phyloP scores from a whole-genome alignment of 2,329 filamentous ascomycete species.

The Ceratocystis cacaofunesta region DNA sequence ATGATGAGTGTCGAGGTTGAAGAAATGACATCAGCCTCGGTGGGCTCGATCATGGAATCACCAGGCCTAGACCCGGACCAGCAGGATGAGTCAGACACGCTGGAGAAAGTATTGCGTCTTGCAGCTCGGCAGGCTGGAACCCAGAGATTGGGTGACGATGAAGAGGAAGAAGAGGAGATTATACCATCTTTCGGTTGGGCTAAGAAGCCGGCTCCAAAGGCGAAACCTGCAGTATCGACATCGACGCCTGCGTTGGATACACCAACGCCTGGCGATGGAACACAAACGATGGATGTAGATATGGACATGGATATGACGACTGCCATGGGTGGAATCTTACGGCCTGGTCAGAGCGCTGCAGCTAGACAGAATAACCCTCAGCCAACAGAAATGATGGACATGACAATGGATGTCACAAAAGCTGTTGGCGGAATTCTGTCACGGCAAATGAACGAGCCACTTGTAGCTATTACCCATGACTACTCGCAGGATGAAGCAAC shows the following conservation, averaged over 20 bases:
- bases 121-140: constrained; percentile 65
- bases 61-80: constrained; percentile 35
- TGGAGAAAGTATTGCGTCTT: constrained; percentile 64
- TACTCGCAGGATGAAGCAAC: constrained; percentile 35
- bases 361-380: background rate
- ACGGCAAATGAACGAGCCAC: constrained; percentile 22
- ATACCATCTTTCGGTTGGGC: constrained; percentile 66
- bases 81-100: constrained; percentile 46
- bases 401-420: constrained; percentile 89
- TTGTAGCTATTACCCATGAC: constrained; percentile 23
- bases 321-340: constrained; percentile 35
- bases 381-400: constrained; percentile 54
- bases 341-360: background rate
- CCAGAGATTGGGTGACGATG: constrained; percentile 40
- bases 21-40: constrained; percentile 55
- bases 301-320: constrained; percentile 43
- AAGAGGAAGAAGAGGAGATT: constrained; percentile 45
- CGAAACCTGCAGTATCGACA: background rate
- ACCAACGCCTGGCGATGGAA: background rate
- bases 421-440: constrained; percentile 66
- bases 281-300: constrained; percentile 27
- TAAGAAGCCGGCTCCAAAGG: constrained; percentile 32
- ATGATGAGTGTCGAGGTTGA: constrained; percentile 73
- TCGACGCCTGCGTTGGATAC: constrained; percentile 15
- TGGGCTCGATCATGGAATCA: constrained; percentile 42